Evolutionary conservation across 305 asterid species (phyloP).

Genomic region (Fraxinus nigra): DNA sequence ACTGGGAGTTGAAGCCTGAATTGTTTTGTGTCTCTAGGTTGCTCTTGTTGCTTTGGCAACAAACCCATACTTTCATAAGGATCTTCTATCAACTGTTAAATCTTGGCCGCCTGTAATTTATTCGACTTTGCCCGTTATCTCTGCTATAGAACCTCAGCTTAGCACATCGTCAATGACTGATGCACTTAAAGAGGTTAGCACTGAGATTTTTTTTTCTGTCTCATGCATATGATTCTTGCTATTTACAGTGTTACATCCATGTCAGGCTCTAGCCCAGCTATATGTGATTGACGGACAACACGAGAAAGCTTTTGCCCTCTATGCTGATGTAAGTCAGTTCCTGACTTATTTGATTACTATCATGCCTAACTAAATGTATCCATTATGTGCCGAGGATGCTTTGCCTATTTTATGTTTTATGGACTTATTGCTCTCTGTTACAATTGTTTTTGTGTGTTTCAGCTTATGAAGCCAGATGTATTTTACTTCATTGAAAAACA

Average conservation of each 20-base stretch:
- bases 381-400: constrained; percentile 9
- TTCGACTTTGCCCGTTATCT: constrained; percentile 73
- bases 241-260: constrained; percentile 23
- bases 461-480: constrained; percentile 83
- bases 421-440: constrained; percentile 19
- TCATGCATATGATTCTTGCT: constrained; percentile 14
- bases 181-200: constrained; percentile 78
- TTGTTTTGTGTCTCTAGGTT: constrained; percentile 48
- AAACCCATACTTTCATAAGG: constrained; percentile 80
- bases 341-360: constrained; percentile 1
- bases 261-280: constrained; percentile 88
- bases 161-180: constrained; percentile 80
- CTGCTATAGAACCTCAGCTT: constrained; percentile 93
- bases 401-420: constrained; percentile 21
- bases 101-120: constrained; percentile 83
- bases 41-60: constrained; percentile 95
- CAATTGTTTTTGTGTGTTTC: constrained; percentile 36
- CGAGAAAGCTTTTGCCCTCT: constrained; percentile 83
- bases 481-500: constrained; percentile 94
- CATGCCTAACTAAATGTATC: constrained; percentile 5
- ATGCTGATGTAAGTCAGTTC: constrained; percentile 84
- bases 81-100: constrained; percentile 82
- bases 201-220: constrained; percentile 20
- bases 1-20: constrained; percentile 18
- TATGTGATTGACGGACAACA: constrained; percentile 78